Base-by-base conservation (phyloP, 805 yeast genomes). In the Yamadazyma takamatsuzukensis region DNA sequence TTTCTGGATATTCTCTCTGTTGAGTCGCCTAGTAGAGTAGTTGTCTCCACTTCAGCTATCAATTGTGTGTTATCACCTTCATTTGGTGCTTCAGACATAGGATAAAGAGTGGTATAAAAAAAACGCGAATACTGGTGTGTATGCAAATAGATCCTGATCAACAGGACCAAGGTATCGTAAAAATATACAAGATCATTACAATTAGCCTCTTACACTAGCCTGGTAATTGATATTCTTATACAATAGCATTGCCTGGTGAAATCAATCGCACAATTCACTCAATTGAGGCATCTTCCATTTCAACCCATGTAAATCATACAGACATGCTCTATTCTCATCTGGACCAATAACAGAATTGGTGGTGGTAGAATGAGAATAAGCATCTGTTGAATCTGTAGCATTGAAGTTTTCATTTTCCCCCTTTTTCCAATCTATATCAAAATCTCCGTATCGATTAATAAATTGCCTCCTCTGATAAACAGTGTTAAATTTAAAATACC, bases 281-380 rank as follows among this genome's bases (percentile, higher is more conserved):
- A 64, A 34, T 9, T 60, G 56, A 3, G 70, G 71, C 18, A 66
- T 61, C 27, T 64, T 61, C 71, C 72, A 65, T 26, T 61, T 64
- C 17, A 66, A 42, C 1, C 70, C 70, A 21, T 50, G 48, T 21
- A 30, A 39, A 37, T 66, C 72, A 33, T 66, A 66, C 2, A 36
- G 13, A 40, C 70, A 65, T 5, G 43, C 33, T 27, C 44, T 39
- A 15, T 33, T 24, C 19, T 19, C 34, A 25, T 34, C 43, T 6
- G 39, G 41, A 4, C 29, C 41, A 11, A 34, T 25, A 14, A 37
- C 16, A 9, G 29, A 28, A 24, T 33, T 32, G 8, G 26, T 26
- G 13, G 27, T 24, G 8, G 26, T 25, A 27, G 11, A 22, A 22
- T 25, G 34, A 21, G 39, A 33, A 25, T 41, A 41, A 13, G 39